Evolutionary conservation across 495 filamentous ascomycete species (phyloP), one percentile per base, ranked within the genome.

Genomic region (Astrothelium macrocarpum): DNA sequence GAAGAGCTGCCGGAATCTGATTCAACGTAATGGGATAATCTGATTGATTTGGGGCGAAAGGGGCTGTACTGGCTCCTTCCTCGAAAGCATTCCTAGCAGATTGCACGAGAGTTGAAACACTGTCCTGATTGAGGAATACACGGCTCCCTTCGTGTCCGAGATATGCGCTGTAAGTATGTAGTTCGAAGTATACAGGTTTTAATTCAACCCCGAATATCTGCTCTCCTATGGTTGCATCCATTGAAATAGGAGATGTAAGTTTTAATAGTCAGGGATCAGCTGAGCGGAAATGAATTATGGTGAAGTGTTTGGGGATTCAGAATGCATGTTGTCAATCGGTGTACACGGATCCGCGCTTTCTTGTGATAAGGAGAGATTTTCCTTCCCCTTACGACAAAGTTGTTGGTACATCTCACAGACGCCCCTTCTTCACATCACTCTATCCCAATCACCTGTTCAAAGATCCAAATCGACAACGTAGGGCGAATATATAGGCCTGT

Each of bases 401-500:
- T n/a, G n/a, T n/a, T n/a, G n/a, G n/a, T n/a, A 28, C 49, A 56
- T 9, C 29, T 11, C 43, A 20, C 11, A 20, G n/a, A 3, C n/a
- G 18, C 3, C 7, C n/a, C 43, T 20, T 20, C 43, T 3, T 49
- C 10, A 14, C 43, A 20, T 20, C 3, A 10, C n/a, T 10, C n/a
- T 3, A 9, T 20, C 2, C 29, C 49, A 56, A 10, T 29, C 25
- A 26, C 25, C 7, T 29, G 12, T 56, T 16, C 9, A 25, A 29
- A 87, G 69, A 66, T 88, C 85, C 53, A 89, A 62, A 72, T 88
- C 84, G 32, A 90, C 79, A 11, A 87, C 58, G 84, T 84, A 89
- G 1, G 84, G 81, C 56, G 79, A 80, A 72, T 88, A 81, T 18
- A 69, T 46, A 16, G 81, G 75, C 20, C 68, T 63, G 73, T 85